Conservation (phyloP, 2,329 filamentous ascomycete genomes). For the Aphanoascus verrucosus region DNA sequence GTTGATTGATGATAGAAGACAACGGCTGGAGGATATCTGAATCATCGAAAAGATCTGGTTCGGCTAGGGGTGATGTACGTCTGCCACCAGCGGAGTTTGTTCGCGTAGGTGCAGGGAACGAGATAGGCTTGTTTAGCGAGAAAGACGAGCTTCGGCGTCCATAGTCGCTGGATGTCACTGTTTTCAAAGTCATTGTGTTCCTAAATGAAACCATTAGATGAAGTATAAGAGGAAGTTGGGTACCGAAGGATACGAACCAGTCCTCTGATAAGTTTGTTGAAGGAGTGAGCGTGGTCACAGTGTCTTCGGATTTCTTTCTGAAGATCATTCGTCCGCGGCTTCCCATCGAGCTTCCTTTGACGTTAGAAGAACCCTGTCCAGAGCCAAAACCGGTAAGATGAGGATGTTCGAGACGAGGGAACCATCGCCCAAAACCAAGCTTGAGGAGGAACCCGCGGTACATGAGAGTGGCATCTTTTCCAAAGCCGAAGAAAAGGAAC, state of each 20-base stretch:
- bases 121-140: conserved; percentile 6
- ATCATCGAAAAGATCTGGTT: conserved; percentile 1
- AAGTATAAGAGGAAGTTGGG: background rate
- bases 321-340: conserved; percentile 24
- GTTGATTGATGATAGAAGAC: background rate
- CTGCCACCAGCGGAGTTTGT: background rate
- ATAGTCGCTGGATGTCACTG: conserved; percentile 1
- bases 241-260: background rate
- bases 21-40: conserved; percentile 3
- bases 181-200: conserved; percentile 8
- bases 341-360: conserved; percentile 19
- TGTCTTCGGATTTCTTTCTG: conserved; percentile 15
- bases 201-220: background rate
- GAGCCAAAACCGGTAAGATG: conserved; percentile 13
- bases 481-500: conserved; percentile 56
- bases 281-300: background rate
- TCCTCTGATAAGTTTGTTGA: background rate
- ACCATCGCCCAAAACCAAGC: conserved; percentile 33
- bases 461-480: conserved; percentile 48
- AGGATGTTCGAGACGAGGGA: conserved; percentile 20
- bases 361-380: conserved; percentile 10
- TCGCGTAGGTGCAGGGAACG: background rate
- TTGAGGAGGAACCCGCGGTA: conserved; percentile 40
- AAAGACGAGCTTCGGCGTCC: conserved; percentile 3
- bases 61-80: background rate